Evolutionary conservation across 2,329 filamentous ascomycete genomes (phyloP).

Genomic region (Fusarium bulbicola): DNA sequence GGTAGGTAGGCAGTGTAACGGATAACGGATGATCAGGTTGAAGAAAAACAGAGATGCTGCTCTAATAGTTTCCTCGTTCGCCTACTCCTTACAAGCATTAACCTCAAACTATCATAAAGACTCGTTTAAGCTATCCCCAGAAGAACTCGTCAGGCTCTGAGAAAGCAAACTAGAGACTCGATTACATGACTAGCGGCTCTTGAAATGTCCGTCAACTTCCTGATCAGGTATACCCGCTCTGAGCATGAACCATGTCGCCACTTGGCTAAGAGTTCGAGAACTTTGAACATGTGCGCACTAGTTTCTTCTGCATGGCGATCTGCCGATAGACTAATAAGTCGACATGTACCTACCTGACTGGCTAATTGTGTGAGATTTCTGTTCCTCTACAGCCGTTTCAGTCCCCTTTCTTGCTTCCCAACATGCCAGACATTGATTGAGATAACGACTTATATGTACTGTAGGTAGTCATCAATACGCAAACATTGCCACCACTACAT

Average conservation of each 20-base stretch:
- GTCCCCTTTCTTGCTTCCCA: neutral
- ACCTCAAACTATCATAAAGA: neutral
- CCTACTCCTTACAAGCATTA: constrained; percentile 14
- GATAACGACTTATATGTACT: neutral
- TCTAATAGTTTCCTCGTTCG: constrained; percentile 7
- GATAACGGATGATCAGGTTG: neutral
- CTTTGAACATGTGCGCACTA: constrained; percentile 11
- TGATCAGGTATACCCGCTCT: constrained; percentile 25
- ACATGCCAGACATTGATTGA: neutral
- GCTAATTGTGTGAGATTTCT: constrained; percentile 7
- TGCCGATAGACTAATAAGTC: constrained; percentile 18
- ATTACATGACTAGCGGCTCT: constrained; percentile 27
- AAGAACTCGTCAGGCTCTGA: constrained; percentile 12
- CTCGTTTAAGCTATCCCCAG: constrained; percentile 18
- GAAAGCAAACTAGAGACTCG: constrained; percentile 12
- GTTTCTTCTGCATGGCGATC: constrained; percentile 23
- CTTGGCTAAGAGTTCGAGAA: constrained; percentile 19
- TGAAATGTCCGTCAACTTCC: constrained; percentile 26
- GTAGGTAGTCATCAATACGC: neutral
- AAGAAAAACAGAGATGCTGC: neutral
- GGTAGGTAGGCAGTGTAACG: neutral
- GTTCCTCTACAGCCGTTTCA: constrained; percentile 4
- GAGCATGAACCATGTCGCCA: constrained; percentile 25
- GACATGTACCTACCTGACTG: constrained; percentile 1
- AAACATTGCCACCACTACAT: neutral